Base-by-base conservation (phyloP, 208 protist species). In the Acanthamoeba royreba region DNA sequence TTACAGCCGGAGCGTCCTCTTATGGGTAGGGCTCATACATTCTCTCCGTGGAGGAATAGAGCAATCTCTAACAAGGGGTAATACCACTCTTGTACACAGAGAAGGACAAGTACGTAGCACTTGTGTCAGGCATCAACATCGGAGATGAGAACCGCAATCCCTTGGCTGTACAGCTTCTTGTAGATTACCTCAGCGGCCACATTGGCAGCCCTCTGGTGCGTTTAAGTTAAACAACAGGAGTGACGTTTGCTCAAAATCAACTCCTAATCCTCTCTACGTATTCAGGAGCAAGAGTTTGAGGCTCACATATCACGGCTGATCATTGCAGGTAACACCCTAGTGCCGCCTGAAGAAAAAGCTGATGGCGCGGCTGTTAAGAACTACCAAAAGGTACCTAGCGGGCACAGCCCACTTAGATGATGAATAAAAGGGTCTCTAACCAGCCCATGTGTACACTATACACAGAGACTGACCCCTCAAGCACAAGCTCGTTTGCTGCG, bases 241-340 rank as follows among this genome's bases (percentile, higher is more conserved):
- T 83, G 69, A 43, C 42, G 47, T 86, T 15, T n/a, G 40, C 2
- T 81, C 61, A 3, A 53, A 89, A 2, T 61, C 7, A 8, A 52
- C 47, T 55, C 11, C 25, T 53, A 35, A 85, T 43, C 13, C 81
- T 63, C 52, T 25, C 25, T 5, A 35, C 22, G 4, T 31, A 63
- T 52, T n/a, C 52, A 95, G 87, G 53, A 94, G 13, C 94, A 94
- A 63, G 66, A 77, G 25, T 77, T 95, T 31, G 35, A 79, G 22
- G 49, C 83, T n/a, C 92, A 46, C 49, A 92, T 95, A 19, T 9
- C 58, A 15, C 85, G 93, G 58, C 38, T 96, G 52, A 92, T 96
- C 19, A 66, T 96, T 38, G 94, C 88, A n/a, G 94, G 94, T 7
- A 93, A 96, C 58, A 94, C 92, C 45, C 58, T 96, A 13, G 63